Conservation (phyloP, 2,329 filamentous ascomycete genomes). For the Fusarium staphyleae region DNA sequence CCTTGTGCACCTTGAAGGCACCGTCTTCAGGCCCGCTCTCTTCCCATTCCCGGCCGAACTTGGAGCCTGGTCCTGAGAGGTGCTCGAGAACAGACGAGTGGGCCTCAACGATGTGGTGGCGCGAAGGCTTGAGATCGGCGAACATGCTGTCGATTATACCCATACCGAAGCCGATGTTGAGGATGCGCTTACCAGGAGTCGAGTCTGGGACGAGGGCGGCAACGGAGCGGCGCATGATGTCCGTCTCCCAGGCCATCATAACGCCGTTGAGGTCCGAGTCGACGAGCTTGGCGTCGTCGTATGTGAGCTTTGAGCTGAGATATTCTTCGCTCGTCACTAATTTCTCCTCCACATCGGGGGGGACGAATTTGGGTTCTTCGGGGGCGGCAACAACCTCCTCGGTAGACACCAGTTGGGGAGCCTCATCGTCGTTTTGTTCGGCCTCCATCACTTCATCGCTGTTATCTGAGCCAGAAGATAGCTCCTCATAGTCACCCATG, state of each 20-base stretch:
- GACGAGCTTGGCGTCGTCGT: conserved; percentile 71
- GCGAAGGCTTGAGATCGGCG: conserved; percentile 68
- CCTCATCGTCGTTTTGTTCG: conserved; percentile 51
- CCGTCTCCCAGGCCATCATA: conserved; percentile 93
- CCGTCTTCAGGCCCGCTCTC: conserved; percentile 63
- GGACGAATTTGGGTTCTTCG: conserved; percentile 42
- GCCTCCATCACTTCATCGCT: conserved; percentile 59
- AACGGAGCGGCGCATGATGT: conserved; percentile 83
- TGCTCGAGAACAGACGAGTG: conserved; percentile 78
- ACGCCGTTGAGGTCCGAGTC: conserved; percentile 82
- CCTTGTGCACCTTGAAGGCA: conserved; percentile 72
- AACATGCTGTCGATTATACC: conserved; percentile 85
- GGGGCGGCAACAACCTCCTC: conserved; percentile 44
- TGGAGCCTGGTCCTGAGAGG: conserved; percentile 57
- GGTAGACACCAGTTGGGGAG: conserved; percentile 43
- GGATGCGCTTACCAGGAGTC: conserved; percentile 66
- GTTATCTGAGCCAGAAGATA: conserved; percentile 64
- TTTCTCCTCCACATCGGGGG: conserved; percentile 50
- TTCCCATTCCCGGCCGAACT: conserved; percentile 65
- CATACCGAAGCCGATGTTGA: conserved; percentile 92
- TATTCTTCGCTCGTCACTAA: conserved; percentile 71
- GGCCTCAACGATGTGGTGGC: conserved; percentile 87
- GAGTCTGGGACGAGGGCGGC: conserved; percentile 64
- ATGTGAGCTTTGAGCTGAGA: conserved; percentile 70
- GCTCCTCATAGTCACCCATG: conserved; percentile 79